phyloP scores from a whole-genome alignment of 345 rosid genomes.

The Hibiscus tridactylites region DNA sequence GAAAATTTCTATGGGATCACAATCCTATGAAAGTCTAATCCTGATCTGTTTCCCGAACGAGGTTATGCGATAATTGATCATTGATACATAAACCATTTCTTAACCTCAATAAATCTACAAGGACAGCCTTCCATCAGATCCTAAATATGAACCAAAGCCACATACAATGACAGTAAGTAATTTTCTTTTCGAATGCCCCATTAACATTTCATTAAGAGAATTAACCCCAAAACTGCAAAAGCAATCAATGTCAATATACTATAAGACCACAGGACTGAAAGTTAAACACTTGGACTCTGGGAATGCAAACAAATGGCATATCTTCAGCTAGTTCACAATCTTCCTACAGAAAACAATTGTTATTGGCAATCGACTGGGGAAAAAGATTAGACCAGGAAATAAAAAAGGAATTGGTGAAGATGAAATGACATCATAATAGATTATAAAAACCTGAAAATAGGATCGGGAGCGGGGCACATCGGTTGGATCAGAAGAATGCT shows the following conservation, averaged over 20 bases:
- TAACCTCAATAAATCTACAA: not conserved
- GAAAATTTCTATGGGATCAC: not conserved
- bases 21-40: not conserved
- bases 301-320: not conserved
- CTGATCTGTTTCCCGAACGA: too few species aligned
- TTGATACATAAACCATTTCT: too few species aligned
- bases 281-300: too few species aligned
- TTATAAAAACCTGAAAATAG: constrained; percentile 52
- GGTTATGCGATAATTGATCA: too few species aligned
- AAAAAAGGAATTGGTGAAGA: constrained; percentile 6
- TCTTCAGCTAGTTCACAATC: not conserved
- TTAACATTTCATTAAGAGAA: not conserved
- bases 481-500: constrained; percentile 33
- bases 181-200: not conserved
- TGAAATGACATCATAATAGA: constrained; percentile 1
- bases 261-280: too few species aligned
- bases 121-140: not conserved
- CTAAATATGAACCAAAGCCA: not conserved
- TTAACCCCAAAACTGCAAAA: not conserved
- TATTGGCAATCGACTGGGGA: too few species aligned
- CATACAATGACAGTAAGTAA: not conserved
- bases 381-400: too few species aligned
- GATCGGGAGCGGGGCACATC: constrained; percentile 47
- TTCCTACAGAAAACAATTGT: not conserved
- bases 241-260: too few species aligned